Conservation (phyloP, 495 filamentous ascomycete genomes). For the Astrocystis sublimbata region DNA sequence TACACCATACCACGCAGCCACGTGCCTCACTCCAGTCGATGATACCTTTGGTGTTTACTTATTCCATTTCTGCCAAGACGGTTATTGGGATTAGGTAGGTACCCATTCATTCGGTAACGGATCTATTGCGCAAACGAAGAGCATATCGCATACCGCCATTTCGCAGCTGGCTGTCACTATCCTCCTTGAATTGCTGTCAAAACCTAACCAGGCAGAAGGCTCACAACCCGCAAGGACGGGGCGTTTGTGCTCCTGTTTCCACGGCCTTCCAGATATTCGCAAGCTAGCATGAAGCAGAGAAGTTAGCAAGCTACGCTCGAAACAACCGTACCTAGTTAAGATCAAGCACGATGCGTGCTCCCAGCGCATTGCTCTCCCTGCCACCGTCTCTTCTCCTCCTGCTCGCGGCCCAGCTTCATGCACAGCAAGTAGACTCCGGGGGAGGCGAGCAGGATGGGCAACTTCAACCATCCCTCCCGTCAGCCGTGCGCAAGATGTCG, state of each 20-base stretch:
- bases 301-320: not conserved
- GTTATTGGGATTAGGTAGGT: not conserved
- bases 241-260: not conserved
- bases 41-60: no score
- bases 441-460: not conserved
- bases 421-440: constrained; percentile 29
- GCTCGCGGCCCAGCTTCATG: constrained; percentile 35
- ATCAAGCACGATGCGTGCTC: constrained; percentile 44
- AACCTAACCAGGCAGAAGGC: not conserved
- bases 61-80: no score
- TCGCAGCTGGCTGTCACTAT: no score
- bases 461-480: constrained; percentile 32
- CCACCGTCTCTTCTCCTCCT: constrained; percentile 55
- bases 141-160: not conserved
- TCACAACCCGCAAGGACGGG: not conserved
- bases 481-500: constrained; percentile 71
- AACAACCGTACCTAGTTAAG: no score
- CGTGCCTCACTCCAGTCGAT: no score
- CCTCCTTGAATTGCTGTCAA: not conserved
- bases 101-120: not conserved
- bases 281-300: not conserved
- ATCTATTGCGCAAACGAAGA: not conserved
- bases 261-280: not conserved
- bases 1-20: not conserved
- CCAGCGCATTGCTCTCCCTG: constrained; percentile 39